Percentiles rank a stretch among this genome's conserved stretches.
These are phyloP conservation scores for Arthrobotrys megalospora DNA, from an alignment of 2,329 filamentous ascomycete species.

Conservation along the genomic window DNA sequence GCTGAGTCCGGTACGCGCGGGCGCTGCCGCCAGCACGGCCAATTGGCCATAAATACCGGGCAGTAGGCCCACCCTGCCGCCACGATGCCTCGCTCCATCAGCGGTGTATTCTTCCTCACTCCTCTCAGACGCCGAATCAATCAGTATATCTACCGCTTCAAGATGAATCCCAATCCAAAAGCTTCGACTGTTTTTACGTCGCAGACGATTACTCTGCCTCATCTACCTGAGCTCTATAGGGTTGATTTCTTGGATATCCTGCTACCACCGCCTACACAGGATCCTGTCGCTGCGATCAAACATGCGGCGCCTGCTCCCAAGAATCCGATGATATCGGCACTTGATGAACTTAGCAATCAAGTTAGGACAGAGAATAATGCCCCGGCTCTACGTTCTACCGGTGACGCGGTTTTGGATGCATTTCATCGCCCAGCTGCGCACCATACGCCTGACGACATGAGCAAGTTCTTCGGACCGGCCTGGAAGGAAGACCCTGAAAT, in stretches of 20 bases:
- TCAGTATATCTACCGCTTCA: constrained; percentile 21
- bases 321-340: constrained; percentile 41
- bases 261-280: constrained; percentile 22
- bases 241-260: constrained; percentile 39
- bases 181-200: neutral
- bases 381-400: constrained; percentile 70
- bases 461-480: constrained; percentile 69
- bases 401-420: constrained; percentile 71
- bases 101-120: neutral
- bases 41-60: constrained; percentile 9
- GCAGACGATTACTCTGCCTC: constrained; percentile 41
- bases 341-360: constrained; percentile 66
- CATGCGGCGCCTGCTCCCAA: constrained; percentile 26
- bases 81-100: constrained; percentile 28
- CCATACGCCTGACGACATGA: constrained; percentile 67
- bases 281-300: constrained; percentile 17
- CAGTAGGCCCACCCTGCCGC: constrained; percentile 6
- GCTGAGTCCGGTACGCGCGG: constrained; percentile 12
- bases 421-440: constrained; percentile 72
- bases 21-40: constrained; percentile 6
- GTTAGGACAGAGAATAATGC: constrained; percentile 73
- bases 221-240: constrained; percentile 43
- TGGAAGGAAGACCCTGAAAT: constrained; percentile 71
- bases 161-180: constrained; percentile 9
- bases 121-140: constrained; percentile 22